Base-by-base conservation (phyloP, 345 rosid species). In the Bruguiera gymnorhiza region DNA sequence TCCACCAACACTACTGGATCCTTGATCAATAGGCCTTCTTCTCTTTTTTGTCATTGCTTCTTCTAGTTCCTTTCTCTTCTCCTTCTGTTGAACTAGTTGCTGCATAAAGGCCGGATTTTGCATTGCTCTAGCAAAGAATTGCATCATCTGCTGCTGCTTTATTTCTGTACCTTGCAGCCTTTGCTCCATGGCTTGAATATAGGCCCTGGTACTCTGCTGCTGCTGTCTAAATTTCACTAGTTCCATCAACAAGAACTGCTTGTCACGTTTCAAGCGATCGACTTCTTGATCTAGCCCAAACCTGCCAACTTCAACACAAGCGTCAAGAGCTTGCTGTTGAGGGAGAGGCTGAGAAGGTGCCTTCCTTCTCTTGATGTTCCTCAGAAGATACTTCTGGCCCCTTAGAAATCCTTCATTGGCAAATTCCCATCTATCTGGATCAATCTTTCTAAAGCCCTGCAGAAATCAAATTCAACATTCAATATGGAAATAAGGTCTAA, bases 121-220 rank as follows among this genome's bases (percentile, higher is more conserved):
- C 71, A 88, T 83, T 34, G 87, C 96, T 59, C 82, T 82, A 32
- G 86, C 92, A 74, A 90, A 71, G 79, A 93, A 90, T 3, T 88
- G 84, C 96, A 93, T 91, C 96, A 90, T 90, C 56, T 89, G 93
- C 63, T 76, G 87, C 86, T 93, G 97, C 79, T 88, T 91, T 75
- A 67, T 69, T 80, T 93, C 96, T 19, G 87, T 83, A 43, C 86
- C 83, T 34, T 83, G 84, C 2, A 93, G 68, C 80, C 91, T 84
- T 65, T 84, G 81, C 59, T 93, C 96, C 88, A 89, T 80, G 39
- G 81, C 79, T 34, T 84, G 87, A 73, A 93, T 77, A 70, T 76
- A 78, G 6, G 78, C 73, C 74, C 82, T 83, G 0, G 92, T 86
- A 53, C 65, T 86, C 83, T 85, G 94, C 51, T 89, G 94, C 73